Conservation (phyloP, 2,329 filamentous ascomycete species). For the Trichoderma citrinoviride region DNA sequence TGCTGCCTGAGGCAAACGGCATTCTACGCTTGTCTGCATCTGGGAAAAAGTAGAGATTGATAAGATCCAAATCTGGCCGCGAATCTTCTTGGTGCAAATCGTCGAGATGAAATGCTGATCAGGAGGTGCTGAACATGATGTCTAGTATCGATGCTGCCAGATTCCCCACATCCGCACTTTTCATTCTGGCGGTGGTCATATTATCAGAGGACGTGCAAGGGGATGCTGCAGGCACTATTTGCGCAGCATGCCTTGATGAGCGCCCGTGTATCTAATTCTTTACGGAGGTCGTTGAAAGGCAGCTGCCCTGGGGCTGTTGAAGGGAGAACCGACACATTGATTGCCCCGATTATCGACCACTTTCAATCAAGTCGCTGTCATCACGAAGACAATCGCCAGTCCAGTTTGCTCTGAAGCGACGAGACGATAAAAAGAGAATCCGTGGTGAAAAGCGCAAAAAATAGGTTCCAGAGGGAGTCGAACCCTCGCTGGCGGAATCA, state of each 20-base stretch:
- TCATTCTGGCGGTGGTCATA: too few species aligned
- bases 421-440: background rate
- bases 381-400: background rate
- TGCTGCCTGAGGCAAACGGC: constrained; percentile 4
- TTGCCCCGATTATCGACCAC: too few species aligned
- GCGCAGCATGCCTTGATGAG: too few species aligned
- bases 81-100: background rate
- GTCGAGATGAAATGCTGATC: background rate
- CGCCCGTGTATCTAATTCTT: too few species aligned
- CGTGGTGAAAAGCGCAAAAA: background rate
- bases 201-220: too few species aligned
- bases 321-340: too few species aligned
- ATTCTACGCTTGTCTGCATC: background rate
- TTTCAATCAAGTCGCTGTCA: background rate
- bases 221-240: too few species aligned
- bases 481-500: constrained; percentile 25
- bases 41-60: background rate
- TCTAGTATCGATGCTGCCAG: background rate
- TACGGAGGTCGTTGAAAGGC: too few species aligned
- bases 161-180: background rate
- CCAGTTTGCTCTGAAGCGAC: background rate
- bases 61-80: constrained; percentile 4
- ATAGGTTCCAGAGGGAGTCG: constrained; percentile 20
- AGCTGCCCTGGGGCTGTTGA: too few species aligned
- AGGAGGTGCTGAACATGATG: background rate